Evolutionary conservation across 2,329 filamentous ascomycete genomes (phyloP), one percentile per base, ranked within the genome.

Genomic region (Sclerotinia sclerotiorum): DNA sequence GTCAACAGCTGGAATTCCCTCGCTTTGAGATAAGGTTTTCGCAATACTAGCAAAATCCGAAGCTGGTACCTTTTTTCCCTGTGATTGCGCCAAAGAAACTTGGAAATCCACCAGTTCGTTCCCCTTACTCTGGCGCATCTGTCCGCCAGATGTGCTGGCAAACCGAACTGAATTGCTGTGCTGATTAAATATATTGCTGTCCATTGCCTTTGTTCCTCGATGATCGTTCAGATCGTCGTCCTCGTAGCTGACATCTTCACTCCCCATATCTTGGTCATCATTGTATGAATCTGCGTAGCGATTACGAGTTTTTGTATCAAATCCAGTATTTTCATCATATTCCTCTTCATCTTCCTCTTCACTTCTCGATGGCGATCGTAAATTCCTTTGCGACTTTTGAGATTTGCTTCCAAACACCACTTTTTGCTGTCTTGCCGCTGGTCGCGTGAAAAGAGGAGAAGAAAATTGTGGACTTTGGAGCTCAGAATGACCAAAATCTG

Each of bases 41-140:
- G 92, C 91, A 69, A 97, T 87, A 8, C 85, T 82, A 5, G 88
- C 85, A 75, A 93, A 90, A 24, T 68, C 71, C 15, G 72, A 75
- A 10, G 70, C 11, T 62, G 73, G 70, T 19, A 60, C 42, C 21
- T 56, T 65, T 56, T 68, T 57, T 32, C 63, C 60, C 48, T 46
- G 35, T 15, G 70, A 71, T 42, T 69, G 64, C 24, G 65, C 68
- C 32, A 74, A 67, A 15, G 72, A 73, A 32, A 70, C 69, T 54
- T 52, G 54, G 17, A 73, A 62, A 48, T 67, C 69, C 29, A 70
- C 46, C 21, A 70, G 21, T 39, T 65, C 21, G 29, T 66, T 55
- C 65, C 70, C 70, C 51, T 63, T 65, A 63, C 69, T 73, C 52
- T 72, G 58, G 63, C 70, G 68, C 35, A 73, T 39, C 39, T 35